Evolutionary conservation across 805 yeast species (phyloP), one percentile per base, ranked within the genome.

Genomic region (Sugiyamaella smithiae): DNA sequence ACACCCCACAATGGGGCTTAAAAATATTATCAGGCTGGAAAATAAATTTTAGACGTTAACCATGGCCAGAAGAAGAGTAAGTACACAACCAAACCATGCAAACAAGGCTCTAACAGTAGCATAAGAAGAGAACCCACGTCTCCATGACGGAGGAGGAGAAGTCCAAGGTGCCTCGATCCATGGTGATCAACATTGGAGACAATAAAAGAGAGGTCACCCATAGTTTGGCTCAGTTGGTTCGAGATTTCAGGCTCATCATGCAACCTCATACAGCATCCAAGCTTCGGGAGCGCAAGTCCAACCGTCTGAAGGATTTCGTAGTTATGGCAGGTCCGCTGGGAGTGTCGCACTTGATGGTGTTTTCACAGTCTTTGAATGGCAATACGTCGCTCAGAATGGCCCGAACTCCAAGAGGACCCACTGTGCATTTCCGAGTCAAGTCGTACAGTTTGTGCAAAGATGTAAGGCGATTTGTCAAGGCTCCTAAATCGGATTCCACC

Each of bases 281-380:
- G 57, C 75, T 93, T 51, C 77, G 83, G 55, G 99, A 93, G 68
- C 75, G 98, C 44, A 88, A 87, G 64, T 74, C 87, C 33, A 93
- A 93, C 67, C 86, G 82, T 63, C 73, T 93, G 57, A 88, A 85
- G 66, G 99, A 91, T 69, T 93, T 85, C 59, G 78, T 90, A n/a
- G 96, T 88, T n/a, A 90, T 93, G 97, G 87, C 97, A 32, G 98
- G 98, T 4, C 98, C 98, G 11, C 73, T 93, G 38, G 96, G 96
- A 23, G 96, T 93, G 19, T 77, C 91, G 5, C 96, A 91, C 68
- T 68, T 93, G 62, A 80, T 93, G 69, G 73, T 91, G 17, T 90
- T 93, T 72, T 84, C 88, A 53, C 96, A 89, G 64, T 78, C 86
- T 32, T 84, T 81, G 57, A 48, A 52, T n/a, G 97, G 97, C 5